phyloP scores from a whole-genome alignment of 345 rosid species.

The Syzygium aqueum region DNA sequence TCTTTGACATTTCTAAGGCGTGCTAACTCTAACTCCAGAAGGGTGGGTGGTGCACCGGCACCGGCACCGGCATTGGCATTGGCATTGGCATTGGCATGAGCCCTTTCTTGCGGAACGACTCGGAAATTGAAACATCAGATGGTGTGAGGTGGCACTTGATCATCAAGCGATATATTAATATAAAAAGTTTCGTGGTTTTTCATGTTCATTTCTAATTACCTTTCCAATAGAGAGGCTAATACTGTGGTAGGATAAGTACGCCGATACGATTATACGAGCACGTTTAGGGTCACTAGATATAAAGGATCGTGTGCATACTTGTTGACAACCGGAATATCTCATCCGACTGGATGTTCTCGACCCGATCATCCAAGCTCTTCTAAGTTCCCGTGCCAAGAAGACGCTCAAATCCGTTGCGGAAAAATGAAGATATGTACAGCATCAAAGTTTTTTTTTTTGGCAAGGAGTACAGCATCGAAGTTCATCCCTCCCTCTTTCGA shows the following conservation, averaged over 20 bases:
- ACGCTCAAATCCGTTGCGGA: neutral
- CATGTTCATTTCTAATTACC: neutral
- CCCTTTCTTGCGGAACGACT: neutral
- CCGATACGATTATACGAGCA: neutral
- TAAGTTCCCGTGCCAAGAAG: neutral
- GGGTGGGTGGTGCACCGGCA: neutral
- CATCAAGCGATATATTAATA: neutral
- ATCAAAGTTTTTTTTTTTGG: too few species aligned
- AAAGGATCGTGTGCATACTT: neutral
- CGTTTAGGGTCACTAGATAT: neutral
- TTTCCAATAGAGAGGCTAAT: neutral
- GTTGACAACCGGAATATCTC: too few species aligned
- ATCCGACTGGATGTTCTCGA: too few species aligned
- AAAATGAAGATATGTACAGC: neutral
- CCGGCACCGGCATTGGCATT: accelerated
- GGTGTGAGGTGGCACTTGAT: accelerated
- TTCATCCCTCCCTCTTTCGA: neutral
- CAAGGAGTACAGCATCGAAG: too few species aligned
- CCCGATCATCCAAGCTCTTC: neutral
- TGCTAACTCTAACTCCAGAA: neutral
- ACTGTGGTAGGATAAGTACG: neutral
- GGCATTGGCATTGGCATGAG: accelerated
- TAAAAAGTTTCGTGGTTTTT: accelerated
- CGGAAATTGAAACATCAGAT: neutral
- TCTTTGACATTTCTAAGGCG: neutral